These are phyloP conservation scores for Diaporthe eres DNA, from an alignment of 2,329 filamentous ascomycete species.

Conservation along the genomic window DNA sequence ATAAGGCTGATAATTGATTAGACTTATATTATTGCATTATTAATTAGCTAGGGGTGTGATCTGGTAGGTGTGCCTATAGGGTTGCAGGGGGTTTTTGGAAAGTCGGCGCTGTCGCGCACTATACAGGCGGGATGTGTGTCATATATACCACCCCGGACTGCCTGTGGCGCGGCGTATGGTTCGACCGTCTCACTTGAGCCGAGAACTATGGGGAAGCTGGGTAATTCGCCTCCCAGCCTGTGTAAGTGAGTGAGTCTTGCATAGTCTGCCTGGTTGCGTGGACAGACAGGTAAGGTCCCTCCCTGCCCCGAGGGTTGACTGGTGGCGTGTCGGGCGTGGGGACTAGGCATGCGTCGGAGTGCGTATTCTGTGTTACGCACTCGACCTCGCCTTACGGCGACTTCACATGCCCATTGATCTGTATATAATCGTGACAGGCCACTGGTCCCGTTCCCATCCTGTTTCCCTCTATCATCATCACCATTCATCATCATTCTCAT, in stretches of 20 bases:
- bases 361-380: slow-evolving; percentile 32
- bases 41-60: too few species aligned
- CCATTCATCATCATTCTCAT: background rate
- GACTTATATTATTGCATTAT: too few species aligned
- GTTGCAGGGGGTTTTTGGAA: too few species aligned
- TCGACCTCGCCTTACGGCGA: slow-evolving; percentile 8
- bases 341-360: slow-evolving; percentile 31
- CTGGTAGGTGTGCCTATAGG: too few species aligned
- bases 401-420: slow-evolving; percentile 11
- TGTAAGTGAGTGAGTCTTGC: slow-evolving; percentile 18
- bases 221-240: slow-evolving; percentile 18
- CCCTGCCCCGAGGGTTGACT: slow-evolving; percentile 17
- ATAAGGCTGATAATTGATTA: too few species aligned
- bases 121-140: slow-evolving; percentile 12
- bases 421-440: slow-evolving; percentile 31
- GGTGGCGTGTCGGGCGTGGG: slow-evolving; percentile 18
- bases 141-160: slow-evolving; percentile 11
- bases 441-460: background rate
- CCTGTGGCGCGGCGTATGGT: slow-evolving; percentile 32
- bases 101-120: too few species aligned
- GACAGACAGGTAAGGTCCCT: background rate
- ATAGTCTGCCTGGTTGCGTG: slow-evolving; percentile 23
- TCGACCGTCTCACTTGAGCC: slow-evolving; percentile 19
- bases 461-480: background rate
- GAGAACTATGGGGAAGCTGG: background rate